phyloP scores from a whole-genome alignment of 1,284 basidiomycete species.

The Sparassis latifolia region DNA sequence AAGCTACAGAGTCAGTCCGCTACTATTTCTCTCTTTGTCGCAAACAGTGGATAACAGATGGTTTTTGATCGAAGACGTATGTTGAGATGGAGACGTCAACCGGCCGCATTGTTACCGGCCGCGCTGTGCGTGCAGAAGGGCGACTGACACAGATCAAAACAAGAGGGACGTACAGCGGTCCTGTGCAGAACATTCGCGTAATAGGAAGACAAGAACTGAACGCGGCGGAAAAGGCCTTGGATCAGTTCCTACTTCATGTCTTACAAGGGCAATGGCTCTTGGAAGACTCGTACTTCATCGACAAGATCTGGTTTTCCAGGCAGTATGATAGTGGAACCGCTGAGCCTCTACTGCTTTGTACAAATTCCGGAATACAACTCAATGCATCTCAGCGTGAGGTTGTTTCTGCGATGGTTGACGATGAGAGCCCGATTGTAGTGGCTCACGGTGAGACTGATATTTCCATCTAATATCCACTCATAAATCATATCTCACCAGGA shows the following conservation, averaged over 20 bases:
- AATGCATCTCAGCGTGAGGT: conserved; percentile 3
- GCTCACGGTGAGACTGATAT: conserved; percentile 9
- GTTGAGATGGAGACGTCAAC: neutral
- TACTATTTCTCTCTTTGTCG: neutral
- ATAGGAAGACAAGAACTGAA: conserved; percentile 5
- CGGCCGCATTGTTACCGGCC: conserved; percentile 1
- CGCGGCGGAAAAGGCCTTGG: conserved; percentile 3
- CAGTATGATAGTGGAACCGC: conserved; percentile 7
- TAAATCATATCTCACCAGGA: neutral
- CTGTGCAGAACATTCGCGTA: conserved; percentile 1
- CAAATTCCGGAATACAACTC: conserved; percentile 1
- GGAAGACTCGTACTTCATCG: neutral
- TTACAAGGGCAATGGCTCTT: neutral
- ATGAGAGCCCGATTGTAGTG: neutral
- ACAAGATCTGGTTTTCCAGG: conserved; percentile 3
- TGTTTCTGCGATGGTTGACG: neutral
- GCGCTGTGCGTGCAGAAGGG: neutral
- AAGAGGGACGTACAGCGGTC: neutral
- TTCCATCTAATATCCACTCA: neutral
- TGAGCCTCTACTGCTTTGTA: conserved; percentile 6
- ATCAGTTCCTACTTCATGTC: conserved; percentile 4
- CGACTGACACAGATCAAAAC: conserved; percentile 1
- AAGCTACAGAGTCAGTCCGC: conserved; percentile 10
- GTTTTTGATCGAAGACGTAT: neutral
- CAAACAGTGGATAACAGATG: neutral